These are phyloP conservation scores for Corinectria fuckeliana DNA, from an alignment of 2,329 filamentous ascomycete genomes.

Conservation along the genomic window DNA sequence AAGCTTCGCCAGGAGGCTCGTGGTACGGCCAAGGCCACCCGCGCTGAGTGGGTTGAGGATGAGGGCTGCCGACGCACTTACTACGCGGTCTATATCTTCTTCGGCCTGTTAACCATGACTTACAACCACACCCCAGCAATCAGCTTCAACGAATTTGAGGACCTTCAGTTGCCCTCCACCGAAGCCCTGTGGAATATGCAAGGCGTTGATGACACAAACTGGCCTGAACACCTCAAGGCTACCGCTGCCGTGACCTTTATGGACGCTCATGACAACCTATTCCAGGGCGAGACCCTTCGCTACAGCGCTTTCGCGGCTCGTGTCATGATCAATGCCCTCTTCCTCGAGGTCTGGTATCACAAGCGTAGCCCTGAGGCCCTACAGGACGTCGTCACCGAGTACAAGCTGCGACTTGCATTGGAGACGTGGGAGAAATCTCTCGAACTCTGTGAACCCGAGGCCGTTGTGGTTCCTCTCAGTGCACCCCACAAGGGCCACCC, in stretches of 20 bases:
- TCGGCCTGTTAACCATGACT: constrained; percentile 89
- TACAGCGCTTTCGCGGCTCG: constrained; percentile 98
- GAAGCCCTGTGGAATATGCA: constrained; percentile 94
- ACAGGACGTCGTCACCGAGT: constrained; percentile 97
- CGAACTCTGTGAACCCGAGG: constrained; percentile 90
- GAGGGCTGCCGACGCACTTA: constrained; percentile 96
- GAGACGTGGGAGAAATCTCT: constrained; percentile 99
- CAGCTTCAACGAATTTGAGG: constrained; percentile 97
- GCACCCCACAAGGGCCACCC: constrained; percentile 96
- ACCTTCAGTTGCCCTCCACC: constrained; percentile 88
- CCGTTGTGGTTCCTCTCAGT: constrained; percentile 84
- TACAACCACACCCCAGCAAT: constrained; percentile 99
- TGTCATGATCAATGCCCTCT: constrained; percentile 98
- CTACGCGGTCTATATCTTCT: constrained; percentile 99
- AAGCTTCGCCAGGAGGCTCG: constrained; percentile 92
- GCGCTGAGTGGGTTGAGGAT: constrained; percentile 94
- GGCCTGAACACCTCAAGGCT: constrained; percentile 77
- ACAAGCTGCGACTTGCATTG: constrained; percentile 92
- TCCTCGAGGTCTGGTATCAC: constrained; percentile 98
- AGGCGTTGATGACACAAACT: constrained; percentile 77
- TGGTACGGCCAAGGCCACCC: constrained; percentile 74
- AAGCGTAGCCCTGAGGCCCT: constrained; percentile 97
- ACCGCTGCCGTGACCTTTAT: constrained; percentile 85
- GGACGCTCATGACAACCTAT: constrained; percentile 92
- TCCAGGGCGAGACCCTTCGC: constrained; percentile 86